Base-by-base conservation (phyloP, 192 early-diverging fungal genomes). In the Helicostylum pulchrum region DNA sequence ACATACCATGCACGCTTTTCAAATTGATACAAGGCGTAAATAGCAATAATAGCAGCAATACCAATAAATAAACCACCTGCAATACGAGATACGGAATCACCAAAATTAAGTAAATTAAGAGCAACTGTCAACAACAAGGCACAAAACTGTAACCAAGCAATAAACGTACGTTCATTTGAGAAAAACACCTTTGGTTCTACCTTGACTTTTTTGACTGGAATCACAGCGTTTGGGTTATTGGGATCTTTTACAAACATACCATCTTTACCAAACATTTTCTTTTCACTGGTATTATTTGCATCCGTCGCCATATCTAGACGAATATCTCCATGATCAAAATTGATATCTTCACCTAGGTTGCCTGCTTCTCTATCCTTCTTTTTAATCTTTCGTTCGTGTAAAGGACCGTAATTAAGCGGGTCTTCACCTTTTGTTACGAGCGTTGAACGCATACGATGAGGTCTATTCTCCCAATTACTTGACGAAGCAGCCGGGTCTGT, bases 121-220 rank as follows among this genome's bases (percentile, higher is more conserved):
- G 88, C 83, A 34, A 92, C 78, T n/a, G 82, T 82, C n/a, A 85
- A 79, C 8, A 94, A 67, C 2, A 90, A 71, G 6, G 88, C 85
- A 63, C 82, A 85, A 78, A 88, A 90, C 58, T 90, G 83, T 72
- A 92, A 73, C 93, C 93, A 94, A 31, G 81, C 73, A 34, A 94
- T 77, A 74, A 94, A 94, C 3, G 92, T 93, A 43, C 93, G 79
- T 72, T 94, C 93, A 62, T 94, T 94, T 43, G 92, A 91, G 70
- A 94, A 90, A 55, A 87, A 93, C 12, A 92, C 88, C 79, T 94
- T 94, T 42, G 93, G 90, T 65, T 94, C 93, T 3, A 92, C 85
- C 32, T 86, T 80, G 31, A 90, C 75, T 30, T 84, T 79, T 34
- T 68, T 79, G 9, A 66, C 11, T 8, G 64, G n/a, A 59, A 64